Conservation (phyloP, 495 filamentous ascomycete species). For the Aspergillus haitiensis region DNA sequence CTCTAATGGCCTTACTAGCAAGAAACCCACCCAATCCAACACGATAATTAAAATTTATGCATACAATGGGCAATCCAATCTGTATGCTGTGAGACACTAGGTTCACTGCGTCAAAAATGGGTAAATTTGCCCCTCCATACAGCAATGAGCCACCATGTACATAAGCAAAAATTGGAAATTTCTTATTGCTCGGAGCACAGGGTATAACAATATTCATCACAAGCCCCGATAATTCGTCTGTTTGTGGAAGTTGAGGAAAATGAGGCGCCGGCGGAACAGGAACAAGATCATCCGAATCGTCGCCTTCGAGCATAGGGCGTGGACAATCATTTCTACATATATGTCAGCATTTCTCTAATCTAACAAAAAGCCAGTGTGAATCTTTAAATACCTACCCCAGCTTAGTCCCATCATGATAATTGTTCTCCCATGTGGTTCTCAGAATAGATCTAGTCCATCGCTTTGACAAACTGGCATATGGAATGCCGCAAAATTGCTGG, state of each 20-base stretch:
- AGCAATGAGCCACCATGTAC: constrained; percentile 35
- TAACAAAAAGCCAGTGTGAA: not conserved
- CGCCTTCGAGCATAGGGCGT: constrained; percentile 27
- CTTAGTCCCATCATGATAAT: constrained; percentile 31
- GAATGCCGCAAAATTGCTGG: constrained; percentile 35
- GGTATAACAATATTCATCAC: constrained; percentile 38
- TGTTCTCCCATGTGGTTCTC: constrained; percentile 25
- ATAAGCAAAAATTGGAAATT: constrained; percentile 31
- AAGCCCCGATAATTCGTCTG: constrained; percentile 30
- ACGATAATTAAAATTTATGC: constrained; percentile 35
- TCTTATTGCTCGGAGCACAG: not conserved
- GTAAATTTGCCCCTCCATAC: constrained; percentile 31
- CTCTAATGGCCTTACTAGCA: constrained; percentile 22
- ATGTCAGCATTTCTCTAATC: not conserved
- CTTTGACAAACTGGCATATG: constrained; percentile 30
- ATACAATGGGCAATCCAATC: constrained; percentile 26
- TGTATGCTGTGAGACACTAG: constrained; percentile 29
- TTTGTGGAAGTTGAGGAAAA: constrained; percentile 14
- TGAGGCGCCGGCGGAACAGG: constrained; percentile 30
- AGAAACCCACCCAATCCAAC: constrained; percentile 36
- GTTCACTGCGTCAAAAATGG: constrained; percentile 34
- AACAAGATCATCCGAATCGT: constrained; percentile 28
- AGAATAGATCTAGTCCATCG: constrained; percentile 32
- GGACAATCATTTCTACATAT: constrained; percentile 27
- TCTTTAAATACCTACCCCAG: constrained; percentile 24